Base-by-base conservation (phyloP, 1,139 yeast genomes). In the Meyerozyma smithsonii region DNA sequence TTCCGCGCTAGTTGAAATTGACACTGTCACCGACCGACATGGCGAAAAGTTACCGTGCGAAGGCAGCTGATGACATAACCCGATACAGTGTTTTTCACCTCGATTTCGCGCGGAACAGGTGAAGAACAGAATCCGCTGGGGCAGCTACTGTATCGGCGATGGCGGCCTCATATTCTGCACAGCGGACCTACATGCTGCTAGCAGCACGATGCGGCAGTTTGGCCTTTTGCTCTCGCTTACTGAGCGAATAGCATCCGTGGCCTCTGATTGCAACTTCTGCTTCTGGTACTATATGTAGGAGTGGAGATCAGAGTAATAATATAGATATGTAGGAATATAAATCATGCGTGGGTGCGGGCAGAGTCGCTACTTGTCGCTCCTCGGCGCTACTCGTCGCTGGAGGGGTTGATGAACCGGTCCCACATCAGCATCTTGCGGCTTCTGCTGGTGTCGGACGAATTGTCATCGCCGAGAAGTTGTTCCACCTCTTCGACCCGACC, bases 351-450 rank as follows among this genome's bases (percentile, higher is more conserved):
- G n/a, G n/a, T n/a, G n/a, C n/a, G n/a, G n/a, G n/a, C n/a, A n/a
- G n/a, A 14, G 28, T 25, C 28, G 14, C 28, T 8, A 8, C 28
- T 25, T 14, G 8, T 12, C 14, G 12, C 14, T 25, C 14, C 28
- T 25, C 12, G n/a, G 19, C 8, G 17, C 20, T 35, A 23, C 17
- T 35, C 26, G 14, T 35, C 36, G 20, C 28, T 24, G 36, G 19
- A 16, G 2, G 26, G 18, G 26, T 28, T 28, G 7, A 32, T 19
- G 11, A 43, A 32, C 19, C 38, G 42, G 37, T 43, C 42, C 48
- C 48, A 45, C 17, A 45, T 45, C 26, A 36, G 36, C 10, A 33
- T 32, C 30, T 38, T 36, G 19, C 37, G 30, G 16, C 35, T 37
- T 20, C 35, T 42, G 35, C 42, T 43, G 11, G 38, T 45, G 10